These are phyloP conservation scores for Claviceps fusiformis DNA, from an alignment of 2,329 filamentous ascomycete species.

Conservation along the genomic window DNA sequence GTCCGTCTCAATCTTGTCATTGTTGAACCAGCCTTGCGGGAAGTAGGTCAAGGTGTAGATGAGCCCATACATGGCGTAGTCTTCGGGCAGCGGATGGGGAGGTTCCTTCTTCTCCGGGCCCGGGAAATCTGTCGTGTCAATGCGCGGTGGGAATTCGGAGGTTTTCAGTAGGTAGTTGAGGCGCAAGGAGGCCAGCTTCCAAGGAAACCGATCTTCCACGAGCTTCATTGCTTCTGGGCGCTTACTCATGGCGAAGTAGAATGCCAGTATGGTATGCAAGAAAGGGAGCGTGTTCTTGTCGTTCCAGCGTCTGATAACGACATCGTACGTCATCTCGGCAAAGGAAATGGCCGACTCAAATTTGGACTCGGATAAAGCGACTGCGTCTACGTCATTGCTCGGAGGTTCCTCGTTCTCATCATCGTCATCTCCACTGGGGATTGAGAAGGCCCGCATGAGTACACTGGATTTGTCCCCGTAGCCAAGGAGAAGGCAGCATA, in stretches of 20 bases:
- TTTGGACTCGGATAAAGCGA: slow-evolving; percentile 10
- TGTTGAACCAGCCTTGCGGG: slow-evolving; percentile 43
- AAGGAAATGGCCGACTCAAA: slow-evolving; percentile 27
- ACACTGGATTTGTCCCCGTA: slow-evolving; percentile 29
- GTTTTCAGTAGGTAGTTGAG: slow-evolving; percentile 23
- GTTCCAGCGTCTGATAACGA: slow-evolving; percentile 36
- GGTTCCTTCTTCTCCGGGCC: slow-evolving; percentile 26
- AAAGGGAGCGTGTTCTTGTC: slow-evolving; percentile 49
- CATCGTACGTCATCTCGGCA: slow-evolving; percentile 27
- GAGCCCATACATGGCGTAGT: slow-evolving; percentile 52
- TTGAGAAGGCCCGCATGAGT: slow-evolving; percentile 27
- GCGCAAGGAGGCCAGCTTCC: slow-evolving; percentile 28
- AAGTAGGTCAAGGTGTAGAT: slow-evolving; percentile 47
- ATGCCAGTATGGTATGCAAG: slow-evolving; percentile 48
- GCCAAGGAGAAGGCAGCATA: slow-evolving; percentile 19
- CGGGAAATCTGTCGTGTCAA: slow-evolving; percentile 34
- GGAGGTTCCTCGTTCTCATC: slow-evolving; percentile 15
- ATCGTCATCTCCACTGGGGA: slow-evolving; percentile 12
- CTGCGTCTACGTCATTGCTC: slow-evolving; percentile 12
- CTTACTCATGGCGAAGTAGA: slow-evolving; percentile 33
- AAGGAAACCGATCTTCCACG: slow-evolving; percentile 31
- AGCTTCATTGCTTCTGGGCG: slow-evolving; percentile 2
- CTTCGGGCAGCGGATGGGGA: slow-evolving; percentile 50
- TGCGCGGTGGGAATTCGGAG: slow-evolving; percentile 17
- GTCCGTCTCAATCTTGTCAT: slow-evolving; percentile 49